Percentiles rank a stretch among this genome's conserved stretches.
Evolutionary conservation across 495 filamentous ascomycete genomes (phyloP).

Genomic region (Endocarpon pusillum): DNA sequence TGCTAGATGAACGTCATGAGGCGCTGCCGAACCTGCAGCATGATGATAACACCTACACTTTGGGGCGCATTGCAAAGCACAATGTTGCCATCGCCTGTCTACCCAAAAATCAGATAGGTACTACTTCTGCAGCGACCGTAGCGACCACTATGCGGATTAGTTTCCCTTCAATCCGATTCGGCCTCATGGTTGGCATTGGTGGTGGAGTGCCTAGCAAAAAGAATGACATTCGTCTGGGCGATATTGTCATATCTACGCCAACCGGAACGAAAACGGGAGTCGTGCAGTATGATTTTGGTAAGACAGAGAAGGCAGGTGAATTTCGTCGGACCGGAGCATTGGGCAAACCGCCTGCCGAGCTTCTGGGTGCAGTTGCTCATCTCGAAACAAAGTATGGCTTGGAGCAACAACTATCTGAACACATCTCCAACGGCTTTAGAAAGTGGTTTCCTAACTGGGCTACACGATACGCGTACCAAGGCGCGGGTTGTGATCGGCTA

Average conservation of each 20-base stretch:
- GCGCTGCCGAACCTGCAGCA: slow-evolving; percentile 1
- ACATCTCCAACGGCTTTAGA: too few relatives aligned
- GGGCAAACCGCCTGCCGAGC: background rate
- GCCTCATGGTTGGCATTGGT: slow-evolving; percentile 26
- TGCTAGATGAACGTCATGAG: slow-evolving; percentile 18
- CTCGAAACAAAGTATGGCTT: background rate
- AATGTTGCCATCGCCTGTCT: slow-evolving; percentile 20
- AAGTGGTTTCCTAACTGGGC: background rate
- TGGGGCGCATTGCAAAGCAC: slow-evolving; percentile 20
- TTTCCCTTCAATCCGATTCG: slow-evolving; percentile 18
- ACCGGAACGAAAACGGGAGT: slow-evolving; percentile 14
- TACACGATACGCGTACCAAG: background rate
- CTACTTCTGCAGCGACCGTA: slow-evolving; percentile 11
- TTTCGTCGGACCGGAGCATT: background rate
- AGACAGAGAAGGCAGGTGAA: slow-evolving; percentile 4
- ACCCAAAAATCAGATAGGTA: slow-evolving; percentile 5
- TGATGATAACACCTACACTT: slow-evolving; percentile 17
- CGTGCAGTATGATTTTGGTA: slow-evolving; percentile 26
- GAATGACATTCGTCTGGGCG: slow-evolving; percentile 23
- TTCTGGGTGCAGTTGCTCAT: background rate
- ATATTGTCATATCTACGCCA: slow-evolving; percentile 22
- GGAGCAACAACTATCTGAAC: too few relatives aligned
- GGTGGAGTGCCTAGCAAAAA: slow-evolving; percentile 18
- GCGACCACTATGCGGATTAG: slow-evolving; percentile 15
- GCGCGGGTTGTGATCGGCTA: background rate